Percentiles rank a stretch among this genome's conserved stretches.
Conservation (phyloP, 2,329 filamentous ascomycete species). For the Ascosphaera apis region DNA sequence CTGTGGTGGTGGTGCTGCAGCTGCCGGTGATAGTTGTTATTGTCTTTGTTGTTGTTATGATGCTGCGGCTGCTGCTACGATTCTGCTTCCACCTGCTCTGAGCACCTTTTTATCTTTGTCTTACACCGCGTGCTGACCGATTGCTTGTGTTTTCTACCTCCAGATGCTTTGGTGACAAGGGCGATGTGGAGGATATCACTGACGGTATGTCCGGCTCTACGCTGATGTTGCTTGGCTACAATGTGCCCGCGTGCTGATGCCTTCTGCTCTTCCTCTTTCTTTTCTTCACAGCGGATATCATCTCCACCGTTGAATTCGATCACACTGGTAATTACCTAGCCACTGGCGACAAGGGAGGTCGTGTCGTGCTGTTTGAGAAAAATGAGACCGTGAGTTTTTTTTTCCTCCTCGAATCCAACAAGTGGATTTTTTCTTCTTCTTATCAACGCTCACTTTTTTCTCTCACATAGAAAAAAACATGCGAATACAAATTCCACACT, state of each 20-base stretch:
- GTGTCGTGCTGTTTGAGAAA: constrained; percentile 34
- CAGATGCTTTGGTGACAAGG: constrained; percentile 98
- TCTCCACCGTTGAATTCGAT: constrained; percentile 29
- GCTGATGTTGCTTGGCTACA: background rate
- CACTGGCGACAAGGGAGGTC: constrained; percentile 28
- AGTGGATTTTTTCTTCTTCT: too few species aligned
- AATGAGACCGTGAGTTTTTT: constrained; percentile 64
- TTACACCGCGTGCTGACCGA: constrained; percentile 2
- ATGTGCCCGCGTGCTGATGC: background rate
- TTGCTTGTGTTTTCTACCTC: constrained; percentile 7
- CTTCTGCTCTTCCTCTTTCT: constrained; percentile 1
- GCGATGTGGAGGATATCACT: constrained; percentile 96
- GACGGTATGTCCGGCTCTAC: constrained; percentile 39
- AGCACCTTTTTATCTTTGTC: constrained; percentile 1
- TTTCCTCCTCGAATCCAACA: constrained; percentile 1
- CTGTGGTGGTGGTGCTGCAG: background rate
- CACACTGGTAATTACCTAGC: constrained; percentile 29
- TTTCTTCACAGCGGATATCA: constrained; percentile 23
- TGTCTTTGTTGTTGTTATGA: background rate
- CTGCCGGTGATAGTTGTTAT: background rate
- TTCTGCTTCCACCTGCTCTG: background rate
- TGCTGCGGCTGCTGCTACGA: constrained; percentile 1
- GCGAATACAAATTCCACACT: constrained; percentile 99
- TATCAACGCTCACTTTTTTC: too few species aligned
- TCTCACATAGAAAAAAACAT: constrained; percentile 73